phyloP scores from a whole-genome alignment of 176 grass and related monocot genomes.

The Phoenix dactylifera region DNA sequence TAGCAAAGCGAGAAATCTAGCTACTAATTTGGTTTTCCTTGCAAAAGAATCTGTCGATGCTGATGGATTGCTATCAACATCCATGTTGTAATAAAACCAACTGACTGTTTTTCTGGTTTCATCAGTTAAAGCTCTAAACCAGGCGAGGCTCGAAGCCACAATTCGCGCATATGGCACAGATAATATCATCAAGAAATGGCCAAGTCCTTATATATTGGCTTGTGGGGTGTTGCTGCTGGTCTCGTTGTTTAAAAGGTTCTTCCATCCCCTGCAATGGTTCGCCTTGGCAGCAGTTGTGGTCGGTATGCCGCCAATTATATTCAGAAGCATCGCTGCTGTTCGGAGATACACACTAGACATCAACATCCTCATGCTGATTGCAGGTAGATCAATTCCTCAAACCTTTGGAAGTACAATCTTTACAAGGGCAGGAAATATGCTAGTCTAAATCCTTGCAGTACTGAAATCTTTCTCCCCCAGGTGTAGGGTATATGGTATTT shows the following conservation, averaged over 20 bases:
- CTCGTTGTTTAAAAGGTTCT: conserved; percentile 72
- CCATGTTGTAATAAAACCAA: too few species aligned
- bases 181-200: conserved; percentile 60
- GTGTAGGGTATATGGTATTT: too few species aligned
- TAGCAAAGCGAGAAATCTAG: too few species aligned
- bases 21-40: too few species aligned
- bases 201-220: conserved; percentile 61
- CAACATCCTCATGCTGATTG: conserved; percentile 96
- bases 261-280: conserved; percentile 64
- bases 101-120: neutral
- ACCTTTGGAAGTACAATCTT: too few species aligned
- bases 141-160: conserved; percentile 73
- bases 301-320: conserved; percentile 38
- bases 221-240: conserved; percentile 43
- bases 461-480: too few species aligned
- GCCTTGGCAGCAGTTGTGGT: conserved; percentile 37
- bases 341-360: conserved; percentile 67
- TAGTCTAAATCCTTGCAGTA: too few species aligned
- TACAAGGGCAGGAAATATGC: too few species aligned
- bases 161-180: conserved; percentile 49
- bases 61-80: too few species aligned
- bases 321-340: conserved; percentile 41
- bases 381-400: conserved; percentile 39
- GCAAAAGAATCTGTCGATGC: too few species aligned
- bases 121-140: conserved; percentile 74